phyloP scores from a whole-genome alignment of 768 basidiomycete genomes.

The Amanita phalloides region DNA sequence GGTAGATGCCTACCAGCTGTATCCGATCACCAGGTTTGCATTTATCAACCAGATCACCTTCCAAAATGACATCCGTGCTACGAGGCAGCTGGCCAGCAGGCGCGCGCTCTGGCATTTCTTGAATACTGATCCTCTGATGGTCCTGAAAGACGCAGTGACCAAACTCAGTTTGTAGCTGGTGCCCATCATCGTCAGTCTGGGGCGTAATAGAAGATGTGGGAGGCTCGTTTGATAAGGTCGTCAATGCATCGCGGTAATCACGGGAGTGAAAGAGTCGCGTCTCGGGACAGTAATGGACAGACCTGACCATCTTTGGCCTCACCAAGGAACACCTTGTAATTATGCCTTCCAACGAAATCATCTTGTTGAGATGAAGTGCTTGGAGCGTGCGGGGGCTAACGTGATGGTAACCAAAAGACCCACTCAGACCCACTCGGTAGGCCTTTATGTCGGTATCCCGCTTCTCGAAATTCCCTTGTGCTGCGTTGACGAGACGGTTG shows the following conservation, averaged over 20 bases:
- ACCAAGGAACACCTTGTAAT: slow-evolving; percentile 97
- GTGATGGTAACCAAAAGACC: slow-evolving; percentile 97
- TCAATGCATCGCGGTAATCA: slow-evolving; percentile 89
- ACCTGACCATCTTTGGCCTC: slow-evolving; percentile 96
- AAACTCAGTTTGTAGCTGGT: slow-evolving; percentile 81
- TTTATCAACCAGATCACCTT: slow-evolving; percentile 93
- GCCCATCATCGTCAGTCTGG: slow-evolving; percentile 85
- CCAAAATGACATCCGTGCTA: slow-evolving; percentile 91
- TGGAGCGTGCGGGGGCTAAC: slow-evolving; percentile 89
- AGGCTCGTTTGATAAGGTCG: slow-evolving; percentile 75
- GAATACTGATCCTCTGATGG: slow-evolving; percentile 95
- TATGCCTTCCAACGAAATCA: slow-evolving; percentile 97
- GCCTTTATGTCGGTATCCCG: slow-evolving; percentile 72
- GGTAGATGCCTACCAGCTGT: slow-evolving; percentile 91
- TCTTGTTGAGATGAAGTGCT: slow-evolving; percentile 83
- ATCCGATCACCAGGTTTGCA: slow-evolving; percentile 98
- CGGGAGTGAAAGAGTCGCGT: slow-evolving; percentile 77
- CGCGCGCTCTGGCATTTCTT: slow-evolving; percentile 99
- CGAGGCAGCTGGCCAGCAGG: slow-evolving; percentile 95
- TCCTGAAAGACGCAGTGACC: slow-evolving; percentile 89
- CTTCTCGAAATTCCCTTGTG: slow-evolving; percentile 31
- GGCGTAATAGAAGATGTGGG: slow-evolving; percentile 84
- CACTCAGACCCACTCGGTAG: slow-evolving; percentile 86
- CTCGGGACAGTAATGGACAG: slow-evolving; percentile 90
- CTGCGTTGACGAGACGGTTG: slow-evolving; percentile 2